Conservation (phyloP, 2,329 filamentous ascomycete genomes). For the Claviceps digitariae region DNA sequence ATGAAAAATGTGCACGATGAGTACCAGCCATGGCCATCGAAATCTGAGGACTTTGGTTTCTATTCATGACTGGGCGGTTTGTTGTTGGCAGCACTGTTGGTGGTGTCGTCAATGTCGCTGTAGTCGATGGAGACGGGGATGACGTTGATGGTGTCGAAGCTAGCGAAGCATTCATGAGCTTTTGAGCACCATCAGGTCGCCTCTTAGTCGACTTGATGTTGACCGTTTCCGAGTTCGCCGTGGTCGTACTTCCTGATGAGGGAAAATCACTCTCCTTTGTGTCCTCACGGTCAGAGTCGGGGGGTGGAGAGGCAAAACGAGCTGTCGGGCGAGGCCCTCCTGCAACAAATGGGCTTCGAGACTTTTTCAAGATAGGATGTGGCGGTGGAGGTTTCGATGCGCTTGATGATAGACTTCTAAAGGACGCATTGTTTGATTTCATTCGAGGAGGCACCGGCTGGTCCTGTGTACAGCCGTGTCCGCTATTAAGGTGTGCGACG, state of each 20-base stretch:
- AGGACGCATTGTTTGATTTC: slow-evolving; percentile 11
- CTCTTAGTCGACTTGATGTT: slow-evolving; percentile 12
- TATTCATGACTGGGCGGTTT: slow-evolving; percentile 31
- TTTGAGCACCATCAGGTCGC: slow-evolving; percentile 15
- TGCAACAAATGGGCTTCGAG: slow-evolving; percentile 36
- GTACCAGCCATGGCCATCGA: slow-evolving; percentile 15
- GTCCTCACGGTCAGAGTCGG: slow-evolving; percentile 31
- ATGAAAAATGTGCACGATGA: neutral
- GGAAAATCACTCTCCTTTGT: slow-evolving; percentile 19
- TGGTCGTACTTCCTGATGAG: slow-evolving; percentile 27
- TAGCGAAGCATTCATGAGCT: slow-evolving; percentile 19
- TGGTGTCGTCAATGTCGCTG: neutral
- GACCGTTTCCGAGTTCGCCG: slow-evolving; percentile 18
- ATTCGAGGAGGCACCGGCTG: slow-evolving; percentile 5
- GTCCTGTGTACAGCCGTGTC: slow-evolving; percentile 5
- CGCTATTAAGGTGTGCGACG: slow-evolving; percentile 11
- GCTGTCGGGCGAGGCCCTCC: slow-evolving; percentile 45
- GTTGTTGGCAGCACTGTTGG: slow-evolving; percentile 13
- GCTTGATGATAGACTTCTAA: slow-evolving; percentile 24
- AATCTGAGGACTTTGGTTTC: slow-evolving; percentile 34
- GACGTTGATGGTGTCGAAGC: neutral
- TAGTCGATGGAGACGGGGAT: slow-evolving; percentile 14
- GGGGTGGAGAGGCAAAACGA: slow-evolving; percentile 43
- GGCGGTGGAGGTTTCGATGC: slow-evolving; percentile 31
- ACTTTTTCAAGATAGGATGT: slow-evolving; percentile 48